These are phyloP conservation scores for Globisporangium spinosum DNA, from an alignment of 352 stramenopile species.

Conservation along the genomic window DNA sequence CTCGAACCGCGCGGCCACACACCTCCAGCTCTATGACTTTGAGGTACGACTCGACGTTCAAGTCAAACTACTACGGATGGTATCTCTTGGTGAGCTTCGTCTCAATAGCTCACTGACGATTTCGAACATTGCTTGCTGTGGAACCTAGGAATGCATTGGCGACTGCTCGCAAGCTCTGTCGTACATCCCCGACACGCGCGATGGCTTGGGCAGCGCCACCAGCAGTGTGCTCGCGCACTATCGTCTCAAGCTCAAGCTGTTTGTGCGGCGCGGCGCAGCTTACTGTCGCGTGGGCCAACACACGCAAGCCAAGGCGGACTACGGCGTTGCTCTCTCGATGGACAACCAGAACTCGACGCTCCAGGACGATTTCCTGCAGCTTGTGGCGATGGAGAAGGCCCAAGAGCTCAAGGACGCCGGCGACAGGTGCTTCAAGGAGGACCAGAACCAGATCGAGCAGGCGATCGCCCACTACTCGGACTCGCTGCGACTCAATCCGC, in stretches of 20 bases:
- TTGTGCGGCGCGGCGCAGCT: slow-evolving; percentile 65
- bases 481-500: slow-evolving; percentile 48
- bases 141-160: slow-evolving; percentile 42
- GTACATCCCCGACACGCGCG: slow-evolving; percentile 55
- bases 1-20: slow-evolving; percentile 66
- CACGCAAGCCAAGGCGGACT: slow-evolving; percentile 71
- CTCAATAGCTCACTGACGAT: neutral
- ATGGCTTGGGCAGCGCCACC: neutral
- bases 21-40: slow-evolving; percentile 55
- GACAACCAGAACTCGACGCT: slow-evolving; percentile 66
- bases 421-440: slow-evolving; percentile 41
- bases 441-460: slow-evolving; percentile 32
- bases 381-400: slow-evolving; percentile 54
- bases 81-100: neutral
- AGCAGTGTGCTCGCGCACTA: slow-evolving; percentile 40
- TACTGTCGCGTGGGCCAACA: slow-evolving; percentile 59
- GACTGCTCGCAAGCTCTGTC: slow-evolving; percentile 71
- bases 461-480: slow-evolving; percentile 55
- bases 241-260: slow-evolving; percentile 71
- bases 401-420: slow-evolving; percentile 46
- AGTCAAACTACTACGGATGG: neutral
- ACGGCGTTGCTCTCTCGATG: slow-evolving; percentile 72
- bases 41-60: slow-evolving; percentile 20
- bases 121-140: slow-evolving; percentile 1
- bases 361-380: slow-evolving; percentile 62